Evolutionary conservation across 2,329 filamentous ascomycete species (phyloP).

Genomic region (Fusarium sp.): DNA sequence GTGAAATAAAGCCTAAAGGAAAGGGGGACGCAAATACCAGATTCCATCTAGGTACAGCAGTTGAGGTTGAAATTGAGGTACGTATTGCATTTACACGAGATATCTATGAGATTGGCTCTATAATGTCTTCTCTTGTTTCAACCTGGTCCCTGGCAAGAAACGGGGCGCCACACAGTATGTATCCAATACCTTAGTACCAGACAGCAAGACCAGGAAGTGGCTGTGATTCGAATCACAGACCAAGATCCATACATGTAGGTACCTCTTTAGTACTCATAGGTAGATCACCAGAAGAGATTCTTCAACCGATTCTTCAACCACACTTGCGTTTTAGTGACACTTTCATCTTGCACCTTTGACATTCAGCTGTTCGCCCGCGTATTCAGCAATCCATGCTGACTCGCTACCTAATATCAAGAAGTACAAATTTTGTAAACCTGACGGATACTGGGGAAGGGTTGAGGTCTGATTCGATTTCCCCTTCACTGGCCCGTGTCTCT

Average conservation of each 20-base stretch:
- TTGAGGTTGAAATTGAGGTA: constrained; percentile 1
- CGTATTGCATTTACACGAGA: background rate
- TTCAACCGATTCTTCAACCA: background rate
- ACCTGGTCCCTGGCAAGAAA: background rate
- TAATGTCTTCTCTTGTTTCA: background rate
- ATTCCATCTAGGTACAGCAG: background rate
- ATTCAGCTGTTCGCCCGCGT: background rate
- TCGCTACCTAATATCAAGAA: background rate
- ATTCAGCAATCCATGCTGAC: background rate
- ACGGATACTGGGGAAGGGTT: background rate
- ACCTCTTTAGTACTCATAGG: background rate
- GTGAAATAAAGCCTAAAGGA: background rate
- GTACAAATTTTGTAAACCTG: background rate
- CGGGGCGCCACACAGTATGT: background rate
- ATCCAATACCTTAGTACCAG: background rate
- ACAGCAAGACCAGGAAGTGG: background rate
- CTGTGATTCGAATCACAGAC: background rate
- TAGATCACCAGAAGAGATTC: background rate
- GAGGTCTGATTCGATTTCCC: background rate
- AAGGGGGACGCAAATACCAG: background rate
- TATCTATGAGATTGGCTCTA: background rate
- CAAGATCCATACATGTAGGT: background rate
- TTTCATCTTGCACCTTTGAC: background rate
- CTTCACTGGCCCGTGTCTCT: constrained; percentile 20
- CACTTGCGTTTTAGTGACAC: background rate